Evolutionary conservation across 75 land plant genomes (phyloP).

Genomic region (Pinus taeda): DNA sequence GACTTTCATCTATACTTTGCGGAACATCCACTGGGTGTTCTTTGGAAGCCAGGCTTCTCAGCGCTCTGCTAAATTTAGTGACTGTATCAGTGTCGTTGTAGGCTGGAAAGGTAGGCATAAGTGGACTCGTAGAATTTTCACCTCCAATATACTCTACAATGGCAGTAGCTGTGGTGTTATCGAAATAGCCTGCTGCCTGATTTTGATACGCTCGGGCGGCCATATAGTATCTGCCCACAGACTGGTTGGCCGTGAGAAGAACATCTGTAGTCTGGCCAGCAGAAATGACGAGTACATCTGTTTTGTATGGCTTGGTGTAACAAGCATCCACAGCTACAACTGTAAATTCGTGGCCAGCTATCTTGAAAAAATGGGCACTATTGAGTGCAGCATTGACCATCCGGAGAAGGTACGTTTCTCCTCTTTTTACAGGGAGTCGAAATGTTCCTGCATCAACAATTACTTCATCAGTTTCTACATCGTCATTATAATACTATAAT

Average conservation of each 20-base stretch:
- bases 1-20: conserved; percentile 16
- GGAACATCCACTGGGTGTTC: neutral
- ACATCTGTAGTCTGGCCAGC: conserved; percentile 50
- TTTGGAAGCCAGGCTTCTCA: conserved; percentile 32
- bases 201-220: conserved; percentile 24
- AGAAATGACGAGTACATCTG: too few species aligned
- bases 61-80: conserved; percentile 17
- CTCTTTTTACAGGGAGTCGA: too few species aligned
- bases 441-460: too few species aligned
- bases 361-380: too few species aligned
- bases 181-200: conserved; percentile 15
- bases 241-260: conserved; percentile 30
- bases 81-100: conserved; percentile 40
- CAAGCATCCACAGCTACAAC: too few species aligned
- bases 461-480: too few species aligned
- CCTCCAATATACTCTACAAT: conserved; percentile 15
- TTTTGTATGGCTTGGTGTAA: neutral
- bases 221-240: conserved; percentile 22
- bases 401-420: too few species aligned
- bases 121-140: neutral
- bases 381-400: too few species aligned
- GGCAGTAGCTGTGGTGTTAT: conserved; percentile 34
- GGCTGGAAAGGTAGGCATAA: conserved; percentile 25
- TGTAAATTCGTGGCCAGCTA: too few species aligned
- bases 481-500: too few species aligned